Conservation (phyloP, 2,329 filamentous ascomycete species). For the Pseudogymnoascus sp. region DNA sequence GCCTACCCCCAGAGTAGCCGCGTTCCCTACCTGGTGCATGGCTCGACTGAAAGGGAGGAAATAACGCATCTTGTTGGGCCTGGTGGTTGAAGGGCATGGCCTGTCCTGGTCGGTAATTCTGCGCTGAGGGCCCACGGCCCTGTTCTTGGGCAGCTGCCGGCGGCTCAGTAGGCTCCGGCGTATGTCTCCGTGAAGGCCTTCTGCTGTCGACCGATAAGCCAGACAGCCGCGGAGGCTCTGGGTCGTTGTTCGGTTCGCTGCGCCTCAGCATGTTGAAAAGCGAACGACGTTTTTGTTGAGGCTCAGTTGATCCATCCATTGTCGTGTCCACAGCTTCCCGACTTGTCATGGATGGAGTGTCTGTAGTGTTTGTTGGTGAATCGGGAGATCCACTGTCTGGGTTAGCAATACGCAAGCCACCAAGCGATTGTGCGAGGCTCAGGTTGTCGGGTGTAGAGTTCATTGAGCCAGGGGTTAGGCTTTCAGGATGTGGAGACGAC, state of each 20-base stretch:
- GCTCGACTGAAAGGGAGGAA: constrained; percentile 37
- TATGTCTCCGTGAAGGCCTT: constrained; percentile 10
- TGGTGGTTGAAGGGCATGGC: constrained; percentile 38
- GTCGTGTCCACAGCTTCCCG: constrained; percentile 23
- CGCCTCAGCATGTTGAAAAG: constrained; percentile 31
- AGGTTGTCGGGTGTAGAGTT: constrained; percentile 77
- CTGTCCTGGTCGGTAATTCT: constrained; percentile 32
- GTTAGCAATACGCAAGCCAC: constrained; percentile 93
- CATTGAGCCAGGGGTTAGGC: not conserved
- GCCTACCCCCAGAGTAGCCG: constrained; percentile 33
- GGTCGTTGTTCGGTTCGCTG: constrained; percentile 21
- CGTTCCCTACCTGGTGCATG: constrained; percentile 32
- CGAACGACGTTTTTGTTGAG: constrained; percentile 26
- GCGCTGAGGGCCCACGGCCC: constrained; percentile 23
- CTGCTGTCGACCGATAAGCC: not conserved
- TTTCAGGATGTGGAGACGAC: not conserved
- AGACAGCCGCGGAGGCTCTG: constrained; percentile 13
- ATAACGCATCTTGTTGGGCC: constrained; percentile 34
- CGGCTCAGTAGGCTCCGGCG: constrained; percentile 23
- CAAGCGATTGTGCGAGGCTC: constrained; percentile 84
- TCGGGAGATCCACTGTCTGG: constrained; percentile 58
- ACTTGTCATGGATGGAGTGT: constrained; percentile 20
- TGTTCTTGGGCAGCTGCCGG: constrained; percentile 21
- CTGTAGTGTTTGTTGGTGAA: constrained; percentile 14
- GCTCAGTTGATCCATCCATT: constrained; percentile 19